These are phyloP conservation scores for Trichoderma polysporum DNA, from an alignment of 2,329 filamentous ascomycete species.

Conservation along the genomic window DNA sequence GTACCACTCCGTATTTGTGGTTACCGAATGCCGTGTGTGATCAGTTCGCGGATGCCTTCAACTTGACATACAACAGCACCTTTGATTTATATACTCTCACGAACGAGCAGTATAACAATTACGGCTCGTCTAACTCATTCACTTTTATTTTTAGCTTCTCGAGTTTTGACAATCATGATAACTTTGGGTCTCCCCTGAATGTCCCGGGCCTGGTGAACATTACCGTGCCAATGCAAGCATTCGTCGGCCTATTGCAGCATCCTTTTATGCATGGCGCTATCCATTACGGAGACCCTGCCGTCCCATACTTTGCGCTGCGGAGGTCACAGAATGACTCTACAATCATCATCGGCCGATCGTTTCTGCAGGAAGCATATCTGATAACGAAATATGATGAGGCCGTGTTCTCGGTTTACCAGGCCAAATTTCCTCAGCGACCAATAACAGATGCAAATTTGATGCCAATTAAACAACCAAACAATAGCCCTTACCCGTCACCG, in stretches of 20 bases:
- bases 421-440: conserved; percentile 49
- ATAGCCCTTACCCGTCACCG: conserved; percentile 49
- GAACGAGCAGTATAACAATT: conserved; percentile 54
- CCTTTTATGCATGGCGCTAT: conserved; percentile 48
- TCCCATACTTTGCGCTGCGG: conserved; percentile 67
- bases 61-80: conserved; percentile 63
- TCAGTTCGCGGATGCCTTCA: conserved; percentile 62
- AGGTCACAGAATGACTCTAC: conserved; percentile 52
- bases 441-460: conserved; percentile 41
- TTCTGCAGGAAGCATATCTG: conserved; percentile 68
- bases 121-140: conserved; percentile 43
- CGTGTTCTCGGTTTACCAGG: conserved; percentile 56
- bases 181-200: conserved; percentile 50
- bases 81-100: conserved; percentile 65
- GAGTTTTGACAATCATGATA: conserved; percentile 53
- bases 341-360: conserved; percentile 64
- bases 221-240: conserved; percentile 52
- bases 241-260: conserved; percentile 50
- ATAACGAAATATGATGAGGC: conserved; percentile 56
- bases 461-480: conserved; percentile 42
- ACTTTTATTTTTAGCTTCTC: conserved; percentile 58
- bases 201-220: conserved; percentile 56
- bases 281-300: conserved; percentile 43
- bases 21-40: conserved; percentile 61
- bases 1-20: conserved; percentile 63